A percentile compares a stretch with the other conserved stretches of the same genome.
Evolutionary conservation across 495 filamentous ascomycete species (phyloP).

Genomic region (Apiosordaria backusii): DNA sequence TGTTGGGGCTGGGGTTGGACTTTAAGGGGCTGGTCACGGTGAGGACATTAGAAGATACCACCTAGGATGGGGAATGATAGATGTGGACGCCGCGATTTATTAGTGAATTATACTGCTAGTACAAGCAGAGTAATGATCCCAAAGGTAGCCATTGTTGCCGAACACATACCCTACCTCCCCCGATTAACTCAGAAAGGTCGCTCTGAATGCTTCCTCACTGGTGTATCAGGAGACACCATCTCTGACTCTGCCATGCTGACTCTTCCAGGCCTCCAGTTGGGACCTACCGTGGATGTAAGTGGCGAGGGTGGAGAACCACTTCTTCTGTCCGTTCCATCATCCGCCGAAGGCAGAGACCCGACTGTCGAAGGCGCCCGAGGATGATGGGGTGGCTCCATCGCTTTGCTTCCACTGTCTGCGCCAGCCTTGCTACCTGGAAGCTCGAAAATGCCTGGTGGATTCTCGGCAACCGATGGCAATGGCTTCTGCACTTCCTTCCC

Average conservation of each 20-base stretch:
- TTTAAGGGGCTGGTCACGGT: not conserved
- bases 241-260: not conserved
- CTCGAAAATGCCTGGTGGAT: slow-evolving; percentile 16
- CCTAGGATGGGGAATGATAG: too few species aligned
- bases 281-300: not conserved
- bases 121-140: too few species aligned
- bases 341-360: not conserved
- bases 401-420: not conserved
- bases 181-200: not conserved
- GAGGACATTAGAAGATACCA: too few species aligned
- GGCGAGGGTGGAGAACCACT: not conserved
- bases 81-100: too few species aligned
- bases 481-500: slow-evolving; percentile 13
- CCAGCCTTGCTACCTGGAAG: slow-evolving; percentile 8
- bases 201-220: not conserved
- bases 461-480: slow-evolving; percentile 11
- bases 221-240: not conserved
- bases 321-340: not conserved
- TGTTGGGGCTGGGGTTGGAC: not conserved
- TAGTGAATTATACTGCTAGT: too few species aligned
- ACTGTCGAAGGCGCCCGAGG: not conserved
- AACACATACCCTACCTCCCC: not conserved
- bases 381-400: not conserved
- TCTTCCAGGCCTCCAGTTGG: slow-evolving; percentile 1
- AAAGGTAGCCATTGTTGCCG: too few species aligned